Conservation (phyloP, 2,329 filamentous ascomycete genomes). For the Pseudomassariella vexata region DNA sequence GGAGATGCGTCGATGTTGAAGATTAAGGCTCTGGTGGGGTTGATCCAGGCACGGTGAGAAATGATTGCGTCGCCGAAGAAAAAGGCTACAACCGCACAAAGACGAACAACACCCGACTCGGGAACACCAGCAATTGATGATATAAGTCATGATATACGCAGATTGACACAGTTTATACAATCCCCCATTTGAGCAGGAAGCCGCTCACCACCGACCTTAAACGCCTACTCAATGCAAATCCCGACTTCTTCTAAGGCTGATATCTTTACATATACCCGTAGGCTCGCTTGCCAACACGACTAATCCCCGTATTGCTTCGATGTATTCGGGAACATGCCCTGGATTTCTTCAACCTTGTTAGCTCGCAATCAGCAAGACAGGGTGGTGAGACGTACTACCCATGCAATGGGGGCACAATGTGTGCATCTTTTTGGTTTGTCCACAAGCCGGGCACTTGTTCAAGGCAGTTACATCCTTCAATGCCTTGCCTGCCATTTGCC, state of each 20-base stretch:
- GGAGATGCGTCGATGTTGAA: slow-evolving; percentile 14
- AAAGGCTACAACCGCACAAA: neutral
- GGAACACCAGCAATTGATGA: neutral
- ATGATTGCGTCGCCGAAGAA: slow-evolving; percentile 6
- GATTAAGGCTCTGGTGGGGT: slow-evolving; percentile 21
- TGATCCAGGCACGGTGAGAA: neutral
- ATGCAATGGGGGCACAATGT: slow-evolving; percentile 84
- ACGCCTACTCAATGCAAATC: slow-evolving; percentile 11
- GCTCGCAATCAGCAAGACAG: slow-evolving; percentile 7
- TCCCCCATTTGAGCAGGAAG: neutral
- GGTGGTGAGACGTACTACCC: slow-evolving; percentile 52
- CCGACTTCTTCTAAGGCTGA: no score
- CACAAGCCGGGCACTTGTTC: slow-evolving; percentile 86
- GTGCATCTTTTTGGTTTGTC: slow-evolving; percentile 82
- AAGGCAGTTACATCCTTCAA: slow-evolving; percentile 83
- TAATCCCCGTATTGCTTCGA: slow-evolving; percentile 7
- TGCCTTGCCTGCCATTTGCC: slow-evolving; percentile 93
- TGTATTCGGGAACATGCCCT: slow-evolving; percentile 36
- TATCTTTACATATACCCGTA: no score
- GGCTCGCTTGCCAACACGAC: no score
- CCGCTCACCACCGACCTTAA: slow-evolving; percentile 11
- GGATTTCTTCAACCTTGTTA: slow-evolving; percentile 34
- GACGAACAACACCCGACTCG: neutral
- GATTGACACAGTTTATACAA: slow-evolving; percentile 6
- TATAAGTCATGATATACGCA: slow-evolving; percentile 3